Evolutionary conservation across 768 basidiomycete species (phyloP).

Genomic region (Calvatia gigantea): DNA sequence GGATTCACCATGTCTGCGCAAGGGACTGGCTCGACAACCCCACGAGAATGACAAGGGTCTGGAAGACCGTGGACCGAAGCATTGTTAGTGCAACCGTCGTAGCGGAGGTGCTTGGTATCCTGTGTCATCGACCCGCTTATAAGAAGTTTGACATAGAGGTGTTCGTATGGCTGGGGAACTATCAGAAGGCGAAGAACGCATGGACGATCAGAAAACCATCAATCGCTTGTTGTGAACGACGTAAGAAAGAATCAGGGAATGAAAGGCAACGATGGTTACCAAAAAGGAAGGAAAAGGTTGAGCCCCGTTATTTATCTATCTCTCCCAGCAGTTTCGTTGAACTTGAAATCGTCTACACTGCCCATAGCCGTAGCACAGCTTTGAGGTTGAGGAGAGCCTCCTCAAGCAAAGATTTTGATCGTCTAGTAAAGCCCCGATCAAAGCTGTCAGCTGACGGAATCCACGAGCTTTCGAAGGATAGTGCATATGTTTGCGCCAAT

Average conservation of each 20-base stretch:
- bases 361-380: neutral
- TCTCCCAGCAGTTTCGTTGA: neutral
- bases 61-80: slow-evolving; percentile 3
- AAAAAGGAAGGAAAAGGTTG: neutral
- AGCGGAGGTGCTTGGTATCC: neutral
- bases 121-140: neutral
- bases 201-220: slow-evolving; percentile 3
- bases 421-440: neutral
- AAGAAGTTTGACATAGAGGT: neutral
- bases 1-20: slow-evolving; percentile 7
- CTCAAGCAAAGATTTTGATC: neutral
- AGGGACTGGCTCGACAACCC: neutral
- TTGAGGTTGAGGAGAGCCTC: neutral
- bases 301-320: neutral
- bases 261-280: neutral
- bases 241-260: neutral
- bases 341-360: neutral
- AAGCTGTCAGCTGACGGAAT: neutral
- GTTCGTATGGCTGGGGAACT: neutral
- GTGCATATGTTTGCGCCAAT: neutral
- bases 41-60: neutral
- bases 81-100: neutral
- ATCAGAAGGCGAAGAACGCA: neutral
- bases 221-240: neutral
- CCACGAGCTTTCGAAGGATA: neutral